Evolutionary conservation across 2,329 filamentous ascomycete species (phyloP), one percentile per base, ranked within the genome.

Genomic region (Fusarium humuli): DNA sequence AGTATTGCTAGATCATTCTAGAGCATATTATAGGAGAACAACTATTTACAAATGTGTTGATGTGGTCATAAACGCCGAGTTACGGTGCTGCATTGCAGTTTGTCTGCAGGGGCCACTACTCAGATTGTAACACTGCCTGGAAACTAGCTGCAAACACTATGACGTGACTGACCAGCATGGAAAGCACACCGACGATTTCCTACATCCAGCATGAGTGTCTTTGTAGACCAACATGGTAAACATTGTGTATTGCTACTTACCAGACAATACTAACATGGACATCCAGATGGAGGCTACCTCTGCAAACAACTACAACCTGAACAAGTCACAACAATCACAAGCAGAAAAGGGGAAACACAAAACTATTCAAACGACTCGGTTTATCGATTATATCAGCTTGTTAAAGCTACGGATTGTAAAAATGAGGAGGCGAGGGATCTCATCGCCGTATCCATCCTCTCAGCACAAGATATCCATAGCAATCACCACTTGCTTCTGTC

Each of bases 381-480:
- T 29, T n/a, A 50, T 52, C 48, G 32, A 30, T 48, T 34, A 48
- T 40, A 50, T 23, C 37, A 41, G 47, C 49, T 54, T 68, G 45
- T 45, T 32, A 45, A 55, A 54, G 34, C 42, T 68, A 57, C 25
- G 30, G 46, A 53, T 44, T 60, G 30, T 42, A 45, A 32, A 65
- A 60, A 49, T 52, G 46, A 60, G 49, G 32, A 58, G 29, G 47
- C 27, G 48, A 32, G 45, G 40, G 34, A 50, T 56, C 48, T 69
- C 58, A 25, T 41, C 56, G 29, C 56, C 29, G 22, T 40, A 34
- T 42, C 23, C 25, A 44, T 55, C 65, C 50, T 62, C 57, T 62
- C 60, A 71, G 59, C 61, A 72, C 47, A 65, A 60, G 45, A 57
- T 63, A 66, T 56, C 65, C 57, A 47, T 61, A 46, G 60, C 70